Evolutionary conservation across 805 yeast species (phyloP), one percentile per base, ranked within the genome.

Genomic region (Sugiyamaella marilandica): DNA sequence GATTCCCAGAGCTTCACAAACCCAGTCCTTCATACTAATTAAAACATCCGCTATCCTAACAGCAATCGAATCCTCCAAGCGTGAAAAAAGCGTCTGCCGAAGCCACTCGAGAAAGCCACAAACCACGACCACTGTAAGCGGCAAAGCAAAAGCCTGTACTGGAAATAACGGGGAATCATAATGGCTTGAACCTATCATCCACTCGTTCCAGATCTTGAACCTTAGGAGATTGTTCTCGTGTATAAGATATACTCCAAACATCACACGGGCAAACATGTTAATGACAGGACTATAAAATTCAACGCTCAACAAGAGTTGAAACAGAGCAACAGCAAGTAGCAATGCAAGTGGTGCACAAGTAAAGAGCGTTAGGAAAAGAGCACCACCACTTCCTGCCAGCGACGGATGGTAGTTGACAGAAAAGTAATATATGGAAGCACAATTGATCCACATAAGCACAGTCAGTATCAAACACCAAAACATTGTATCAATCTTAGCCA

Each of bases 171-270:
- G 47, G 3, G 18, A 5, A 4, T 32, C 47, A 41, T 32, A 32
- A 19, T 7, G 14, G 4, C 19, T 18, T n/a, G 14, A 9, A 10
- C 21, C 52, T 5, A 2, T n/a, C 29, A 49, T 19, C 48, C 45
- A 49, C 2, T 21, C 13, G 11, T 34, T 11, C 41, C 39, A 49
- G 5, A 49, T 10, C 2, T 3, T 9, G 5, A 35, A 16, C 21
- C 47, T 33, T 7, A 49, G 21, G 16, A 43, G 9, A 10, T 19
- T 26, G 31, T 49, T 21, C 2, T 49, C 52, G 26, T 49, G 52
- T 5, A 49, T 32, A 10, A 49, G 43, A 32, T 49, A 49, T 13
- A 49, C 52, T 7, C 37, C 16, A 43, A 49, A 49, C 7, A 48
- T 36, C 32, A 41, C 13, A 7, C 21, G 10, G 13, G 52, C 52